These are phyloP conservation scores for Suillus tomentosus DNA, from an alignment of 768 basidiomycete species.

Conservation along the genomic window DNA sequence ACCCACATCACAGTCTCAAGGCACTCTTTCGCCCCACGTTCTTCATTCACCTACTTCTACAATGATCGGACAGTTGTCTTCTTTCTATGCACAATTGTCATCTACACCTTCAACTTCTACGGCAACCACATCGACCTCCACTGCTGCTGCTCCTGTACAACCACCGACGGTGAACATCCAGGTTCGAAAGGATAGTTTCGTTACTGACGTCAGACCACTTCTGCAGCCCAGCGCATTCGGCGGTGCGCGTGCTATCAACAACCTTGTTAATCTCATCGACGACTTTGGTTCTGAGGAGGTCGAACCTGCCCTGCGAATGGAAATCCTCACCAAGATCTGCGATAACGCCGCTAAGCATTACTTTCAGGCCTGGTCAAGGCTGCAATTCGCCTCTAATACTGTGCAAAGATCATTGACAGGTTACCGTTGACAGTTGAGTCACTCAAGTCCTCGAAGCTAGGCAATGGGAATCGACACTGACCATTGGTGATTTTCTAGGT, in stretches of 20 bases:
- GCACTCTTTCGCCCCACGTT: constrained; percentile 66
- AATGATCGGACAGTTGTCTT: constrained; percentile 36
- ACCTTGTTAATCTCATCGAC: constrained; percentile 58
- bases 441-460: constrained; percentile 71
- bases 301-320: constrained; percentile 62
- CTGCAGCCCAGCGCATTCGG: constrained; percentile 62
- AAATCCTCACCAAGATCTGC: constrained; percentile 78
- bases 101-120: constrained; percentile 28
- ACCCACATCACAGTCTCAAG: constrained; percentile 44
- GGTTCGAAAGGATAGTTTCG: constrained; percentile 57
- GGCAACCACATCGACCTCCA: constrained; percentile 21
- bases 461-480: constrained; percentile 81
- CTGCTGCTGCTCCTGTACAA: constrained; percentile 27
- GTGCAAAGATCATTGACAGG: constrained; percentile 71
- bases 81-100: constrained; percentile 36
- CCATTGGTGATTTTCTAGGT: constrained; percentile 56
- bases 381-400: constrained; percentile 20
- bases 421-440: constrained; percentile 72
- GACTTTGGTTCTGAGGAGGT: constrained; percentile 66
- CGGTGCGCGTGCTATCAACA: constrained; percentile 66
- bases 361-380: constrained; percentile 70
- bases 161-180: constrained; percentile 44
- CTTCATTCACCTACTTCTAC: constrained; percentile 57
- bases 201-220: constrained; percentile 52
- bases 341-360: constrained; percentile 87